phyloP scores from a whole-genome alignment of 2,329 filamentous ascomycete genomes.

The Hortaea sp. region DNA sequence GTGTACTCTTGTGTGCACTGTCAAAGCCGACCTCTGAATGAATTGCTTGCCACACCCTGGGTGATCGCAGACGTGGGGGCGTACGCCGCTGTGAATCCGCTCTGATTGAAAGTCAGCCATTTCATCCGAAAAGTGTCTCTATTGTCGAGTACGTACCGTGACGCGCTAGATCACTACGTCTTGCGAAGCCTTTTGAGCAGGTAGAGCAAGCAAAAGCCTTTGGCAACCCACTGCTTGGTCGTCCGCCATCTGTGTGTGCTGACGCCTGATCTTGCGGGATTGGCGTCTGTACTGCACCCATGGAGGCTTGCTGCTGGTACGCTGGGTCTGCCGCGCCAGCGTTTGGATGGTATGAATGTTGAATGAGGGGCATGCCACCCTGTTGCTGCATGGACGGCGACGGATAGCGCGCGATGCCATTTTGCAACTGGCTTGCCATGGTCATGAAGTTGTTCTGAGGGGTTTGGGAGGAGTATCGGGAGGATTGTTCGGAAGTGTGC shows the following conservation, averaged over 20 bases:
- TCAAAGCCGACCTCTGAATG: slow-evolving; percentile 90
- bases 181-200: slow-evolving; percentile 83
- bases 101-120: slow-evolving; percentile 46
- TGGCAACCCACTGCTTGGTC: slow-evolving; percentile 38
- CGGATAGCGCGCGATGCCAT: slow-evolving; percentile 42
- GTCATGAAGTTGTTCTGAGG: slow-evolving; percentile 40
- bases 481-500: slow-evolving; percentile 45
- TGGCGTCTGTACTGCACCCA: slow-evolving; percentile 22
- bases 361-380: slow-evolving; percentile 42
- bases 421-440: slow-evolving; percentile 40
- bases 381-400: slow-evolving; percentile 38
- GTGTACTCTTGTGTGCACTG: slow-evolving; percentile 89
- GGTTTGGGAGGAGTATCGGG: slow-evolving; percentile 47
- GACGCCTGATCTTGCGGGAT: slow-evolving; percentile 26
- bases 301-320: slow-evolving; percentile 30
- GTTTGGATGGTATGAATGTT: slow-evolving; percentile 44
- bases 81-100: slow-evolving; percentile 84
- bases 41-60: slow-evolving; percentile 89
- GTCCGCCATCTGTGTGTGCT: slow-evolving; percentile 22
- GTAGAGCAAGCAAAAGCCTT: slow-evolving; percentile 85
- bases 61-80: slow-evolving; percentile 87
- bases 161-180: slow-evolving; percentile 84
- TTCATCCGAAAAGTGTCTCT: no score
- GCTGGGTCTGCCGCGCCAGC: slow-evolving; percentile 35
- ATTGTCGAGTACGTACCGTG: slow-evolving; percentile 54